Evolutionary conservation across 1,284 basidiomycete genomes (phyloP).

Genomic region (Coriolopsis trogii): DNA sequence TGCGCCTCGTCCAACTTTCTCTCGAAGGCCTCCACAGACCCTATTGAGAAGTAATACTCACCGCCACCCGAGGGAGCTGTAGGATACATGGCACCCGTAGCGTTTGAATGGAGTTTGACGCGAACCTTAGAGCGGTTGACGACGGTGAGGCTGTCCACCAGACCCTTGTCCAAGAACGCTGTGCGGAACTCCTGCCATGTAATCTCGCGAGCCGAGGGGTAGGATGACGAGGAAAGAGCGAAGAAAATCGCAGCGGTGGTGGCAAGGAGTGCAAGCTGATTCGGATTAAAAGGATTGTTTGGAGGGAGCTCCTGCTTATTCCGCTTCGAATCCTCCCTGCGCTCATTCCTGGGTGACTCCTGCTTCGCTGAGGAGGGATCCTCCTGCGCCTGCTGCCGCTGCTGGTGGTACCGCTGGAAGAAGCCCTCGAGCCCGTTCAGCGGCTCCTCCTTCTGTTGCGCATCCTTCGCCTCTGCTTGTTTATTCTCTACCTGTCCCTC

Average conservation of each 20-base stretch:
- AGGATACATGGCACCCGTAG: conserved; percentile 75
- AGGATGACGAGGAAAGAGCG: conserved; percentile 62
- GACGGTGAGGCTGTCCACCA: conserved; percentile 94
- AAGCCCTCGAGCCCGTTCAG: conserved; percentile 75
- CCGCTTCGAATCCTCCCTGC: conserved; percentile 36
- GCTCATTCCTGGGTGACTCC: conserved; percentile 23
- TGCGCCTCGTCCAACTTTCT: conserved; percentile 94
- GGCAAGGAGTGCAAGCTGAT: conserved; percentile 62
- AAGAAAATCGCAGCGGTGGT: conserved; percentile 70
- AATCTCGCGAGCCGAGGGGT: conserved; percentile 80
- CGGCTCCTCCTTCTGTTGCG: conserved; percentile 36
- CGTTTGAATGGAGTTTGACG: conserved; percentile 86
- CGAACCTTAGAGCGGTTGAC: conserved; percentile 92
- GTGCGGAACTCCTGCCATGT: conserved; percentile 99
- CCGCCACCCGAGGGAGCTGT: conserved; percentile 50
- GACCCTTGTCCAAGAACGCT: conserved; percentile 92
- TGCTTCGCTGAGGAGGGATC: conserved; percentile 22
- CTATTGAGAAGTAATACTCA: conserved; percentile 96
- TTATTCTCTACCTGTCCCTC: conserved; percentile 30
- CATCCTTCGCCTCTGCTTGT: conserved; percentile 44
- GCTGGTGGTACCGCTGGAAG: conserved; percentile 74
- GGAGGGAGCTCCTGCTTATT: conserved; percentile 35
- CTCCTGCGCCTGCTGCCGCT: conserved; percentile 40
- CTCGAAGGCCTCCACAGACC: conserved; percentile 97
- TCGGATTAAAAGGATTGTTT: conserved; percentile 55